Evolutionary conservation across 208 protist genomes (phyloP), one percentile per base, ranked within the genome.

Genomic region (Crithidia brevicula): DNA sequence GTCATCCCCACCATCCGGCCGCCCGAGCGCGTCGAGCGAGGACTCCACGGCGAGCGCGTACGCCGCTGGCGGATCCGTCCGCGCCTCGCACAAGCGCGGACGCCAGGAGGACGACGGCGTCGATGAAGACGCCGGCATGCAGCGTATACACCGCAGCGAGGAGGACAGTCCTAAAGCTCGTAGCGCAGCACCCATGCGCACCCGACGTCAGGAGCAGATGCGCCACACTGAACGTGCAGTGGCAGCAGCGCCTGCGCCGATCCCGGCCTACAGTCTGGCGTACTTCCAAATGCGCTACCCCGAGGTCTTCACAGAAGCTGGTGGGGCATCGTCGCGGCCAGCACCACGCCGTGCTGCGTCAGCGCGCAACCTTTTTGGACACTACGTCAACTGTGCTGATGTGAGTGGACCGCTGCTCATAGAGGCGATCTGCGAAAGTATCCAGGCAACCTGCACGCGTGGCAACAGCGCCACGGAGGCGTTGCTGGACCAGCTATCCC

Each of bases 371-470:
- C 65, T 73, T 28, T 74, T 91, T 62, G 87, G 79, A 13, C 85
- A 94, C 65, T 94, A 91, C 63, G 70, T 94, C 18, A 94, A 94
- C 78, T 94, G 89, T 60, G 89, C 89, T 1, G 89, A 94, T 43
- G 59, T 92, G 30, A 79, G 64, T 13, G 46, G 84, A 2, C 42
- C 67, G 28, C 72, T 81, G 33, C 72, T 94, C 33, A 63, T 76
- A 8, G 82, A 81, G 23, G 76, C 72, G 1, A 64, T 94, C 20
- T 56, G 49, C 28, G 38, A 72, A 23, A 89, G 74, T 54, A 77
- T 94, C 45, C 59, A 63, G 13, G 64, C 46, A 7, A 72, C 80
- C 2, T 69, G 66, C 50, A 72, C 68, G 0, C 88, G 88, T 8
- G 45, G 50, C 1, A 78, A 86, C 59, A 53, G 25, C 20, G 58